phyloP scores from a whole-genome alignment of 2,329 filamentous ascomycete species.

The Colletotrichum musicola region DNA sequence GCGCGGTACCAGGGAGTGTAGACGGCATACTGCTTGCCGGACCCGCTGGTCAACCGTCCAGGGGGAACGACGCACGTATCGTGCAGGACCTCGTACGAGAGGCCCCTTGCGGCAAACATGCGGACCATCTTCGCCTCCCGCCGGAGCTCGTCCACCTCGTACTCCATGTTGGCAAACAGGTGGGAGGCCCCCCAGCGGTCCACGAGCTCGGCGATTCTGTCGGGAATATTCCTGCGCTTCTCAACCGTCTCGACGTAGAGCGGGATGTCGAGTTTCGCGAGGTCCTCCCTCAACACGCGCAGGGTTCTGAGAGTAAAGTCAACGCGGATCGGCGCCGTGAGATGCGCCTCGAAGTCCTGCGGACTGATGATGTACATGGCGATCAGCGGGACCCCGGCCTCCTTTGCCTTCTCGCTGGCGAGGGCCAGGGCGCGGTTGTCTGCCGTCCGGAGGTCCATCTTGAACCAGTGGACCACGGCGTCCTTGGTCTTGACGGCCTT shows the following conservation, averaged over 20 bases:
- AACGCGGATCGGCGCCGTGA: constrained; percentile 78
- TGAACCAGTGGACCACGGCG: constrained; percentile 91
- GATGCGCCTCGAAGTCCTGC: constrained; percentile 86
- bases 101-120: constrained; percentile 70
- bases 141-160: constrained; percentile 90
- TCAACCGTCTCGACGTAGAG: constrained; percentile 80
- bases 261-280: constrained; percentile 81
- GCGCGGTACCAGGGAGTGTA: constrained; percentile 85
- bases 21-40: constrained; percentile 84
- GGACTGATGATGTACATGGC: constrained; percentile 84
- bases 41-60: constrained; percentile 73
- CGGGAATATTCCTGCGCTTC: constrained; percentile 72
- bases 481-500: constrained; percentile 65
- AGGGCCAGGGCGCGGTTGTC: constrained; percentile 81
- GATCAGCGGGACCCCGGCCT: constrained; percentile 78
- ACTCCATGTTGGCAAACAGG: constrained; percentile 87
- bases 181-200: constrained; percentile 80
- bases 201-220: constrained; percentile 73
- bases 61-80: constrained; percentile 88
- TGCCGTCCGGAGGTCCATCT: constrained; percentile 78
- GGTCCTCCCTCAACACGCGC: constrained; percentile 71
- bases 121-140: constrained; percentile 78
- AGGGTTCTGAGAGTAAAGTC: constrained; percentile 86
- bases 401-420: constrained; percentile 75
- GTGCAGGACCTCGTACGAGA: constrained; percentile 79